Evolutionary conservation across 306 rosid genomes (phyloP), one percentile per base, ranked within the genome.

Genomic region (Hippophae gyantsensis): DNA sequence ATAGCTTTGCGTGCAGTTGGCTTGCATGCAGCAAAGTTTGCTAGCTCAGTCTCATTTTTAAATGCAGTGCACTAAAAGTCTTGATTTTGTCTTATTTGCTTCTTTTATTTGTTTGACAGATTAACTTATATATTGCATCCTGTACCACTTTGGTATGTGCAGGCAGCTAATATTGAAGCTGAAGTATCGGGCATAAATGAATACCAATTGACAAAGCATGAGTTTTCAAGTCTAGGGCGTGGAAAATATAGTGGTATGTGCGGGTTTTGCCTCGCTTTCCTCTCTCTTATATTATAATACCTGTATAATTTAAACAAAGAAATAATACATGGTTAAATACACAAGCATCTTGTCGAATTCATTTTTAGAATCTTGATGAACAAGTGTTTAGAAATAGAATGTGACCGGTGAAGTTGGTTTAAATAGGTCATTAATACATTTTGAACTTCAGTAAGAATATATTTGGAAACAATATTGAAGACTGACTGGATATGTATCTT

Each of bases 131-230:
- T 32, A 11, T 65, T 65, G 26, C 38, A 9, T 23, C 26, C 13
- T 10, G 18, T 58, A 2, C 52, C 55, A 10, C 72, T 60, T 52
- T 69, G 75, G 48, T 61, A 57, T 74, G 53, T 73, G 70, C 84
- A 92, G 99, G 99, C 93, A 44, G 88, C 88, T 67, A 88, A 88
- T 76, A 68, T 82, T 68, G 99, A 92, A 73, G 84, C 85, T 23
- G 96, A 92, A 72, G 85, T 78, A 58, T 76, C 94, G 69, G 87
- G 82, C 50, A 71, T 85, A 66, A 94, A 79, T 51, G 89, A 81
- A 66, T 92, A 74, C 83, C 96, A 79, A 76, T 72, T 92, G 75
- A 79, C 85, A 42, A 92, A 87, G 71, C 85, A 83, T 73, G 96
- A 54, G 41, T 80, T 87, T 78, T 86, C 95, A 63, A 79, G 82